Evolutionary conservation across 768 basidiomycete species (phyloP).

Genomic region (Lactarius sp.): DNA sequence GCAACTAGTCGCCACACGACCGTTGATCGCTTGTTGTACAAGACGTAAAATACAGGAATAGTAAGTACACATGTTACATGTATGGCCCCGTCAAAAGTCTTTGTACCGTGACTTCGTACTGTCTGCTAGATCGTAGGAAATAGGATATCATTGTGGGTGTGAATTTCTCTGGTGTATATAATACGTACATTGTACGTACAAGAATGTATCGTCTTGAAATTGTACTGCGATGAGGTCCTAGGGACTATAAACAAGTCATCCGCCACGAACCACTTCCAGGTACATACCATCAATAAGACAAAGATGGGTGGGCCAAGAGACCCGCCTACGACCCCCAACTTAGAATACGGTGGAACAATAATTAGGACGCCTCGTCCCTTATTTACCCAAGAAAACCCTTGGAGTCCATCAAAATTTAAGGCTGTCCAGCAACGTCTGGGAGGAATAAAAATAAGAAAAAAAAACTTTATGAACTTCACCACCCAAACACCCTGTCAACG

Average conservation of each 20-base stretch:
- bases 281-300: background rate
- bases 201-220: background rate
- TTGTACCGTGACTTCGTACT: no score
- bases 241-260: background rate
- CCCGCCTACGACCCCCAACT: background rate
- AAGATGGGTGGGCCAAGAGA: background rate
- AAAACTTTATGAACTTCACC: background rate
- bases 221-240: background rate
- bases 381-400: background rate
- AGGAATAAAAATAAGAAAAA: background rate
- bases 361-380: background rate
- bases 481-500: constrained; percentile 11
- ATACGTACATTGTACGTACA: background rate
- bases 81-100: no score
- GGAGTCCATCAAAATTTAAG: background rate
- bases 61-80: no score
- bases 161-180: background rate
- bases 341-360: background rate
- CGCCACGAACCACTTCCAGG: background rate
- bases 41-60: no score
- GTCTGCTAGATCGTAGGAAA: no score
- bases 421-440: background rate
- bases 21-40: no score
- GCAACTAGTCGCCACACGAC: no score
- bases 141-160: background rate